Conservation (phyloP, 1,284 basidiomycete genomes). For the Moniliella sp. region DNA sequence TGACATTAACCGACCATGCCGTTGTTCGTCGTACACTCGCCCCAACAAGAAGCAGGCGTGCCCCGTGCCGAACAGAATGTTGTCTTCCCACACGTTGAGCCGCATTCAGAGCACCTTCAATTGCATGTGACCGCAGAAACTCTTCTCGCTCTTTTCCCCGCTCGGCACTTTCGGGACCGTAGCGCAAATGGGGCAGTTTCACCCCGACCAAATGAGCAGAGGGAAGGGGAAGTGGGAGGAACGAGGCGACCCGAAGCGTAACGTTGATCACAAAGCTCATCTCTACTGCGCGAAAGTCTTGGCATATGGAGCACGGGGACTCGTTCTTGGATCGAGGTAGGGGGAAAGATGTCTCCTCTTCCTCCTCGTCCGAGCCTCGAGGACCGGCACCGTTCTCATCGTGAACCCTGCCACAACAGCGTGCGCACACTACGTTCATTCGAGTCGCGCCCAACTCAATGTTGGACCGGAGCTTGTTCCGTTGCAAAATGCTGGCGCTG, state of each 20-base stretch:
- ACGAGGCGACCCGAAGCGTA: conserved; percentile 5
- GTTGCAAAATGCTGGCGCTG: conserved; percentile 5
- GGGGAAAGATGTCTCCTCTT: too few species aligned
- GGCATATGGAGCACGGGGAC: conserved; percentile 3
- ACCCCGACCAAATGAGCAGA: conserved; percentile 3
- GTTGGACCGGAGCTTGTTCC: conserved; percentile 9
- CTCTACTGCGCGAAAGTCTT: conserved; percentile 3
- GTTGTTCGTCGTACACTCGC: too few species aligned
- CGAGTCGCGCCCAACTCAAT: conserved; percentile 5
- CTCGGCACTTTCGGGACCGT: conserved; percentile 4
- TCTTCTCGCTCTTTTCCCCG: conserved; percentile 1
- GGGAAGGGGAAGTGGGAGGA: conserved; percentile 6
- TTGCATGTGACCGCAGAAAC: conserved; percentile 4
- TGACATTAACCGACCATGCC: too few species aligned
- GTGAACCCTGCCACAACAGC: too few species aligned
- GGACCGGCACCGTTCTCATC: too few species aligned
- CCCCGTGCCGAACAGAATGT: conserved; percentile 4
- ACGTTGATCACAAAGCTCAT: conserved; percentile 6
- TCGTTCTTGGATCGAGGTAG: too few species aligned
- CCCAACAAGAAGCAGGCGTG: conserved; percentile 7
- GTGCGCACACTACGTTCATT: conserved; percentile 5
- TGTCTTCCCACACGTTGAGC: conserved; percentile 4
- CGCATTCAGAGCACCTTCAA: conserved; percentile 5
- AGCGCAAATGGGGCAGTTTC: conserved; percentile 5
- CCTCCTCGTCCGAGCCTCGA: too few species aligned